A percentile compares a stretch with the other conserved stretches of the same genome.
phyloP scores from a whole-genome alignment of 2,329 filamentous ascomycete genomes.

The Ciborinia camelliae region DNA sequence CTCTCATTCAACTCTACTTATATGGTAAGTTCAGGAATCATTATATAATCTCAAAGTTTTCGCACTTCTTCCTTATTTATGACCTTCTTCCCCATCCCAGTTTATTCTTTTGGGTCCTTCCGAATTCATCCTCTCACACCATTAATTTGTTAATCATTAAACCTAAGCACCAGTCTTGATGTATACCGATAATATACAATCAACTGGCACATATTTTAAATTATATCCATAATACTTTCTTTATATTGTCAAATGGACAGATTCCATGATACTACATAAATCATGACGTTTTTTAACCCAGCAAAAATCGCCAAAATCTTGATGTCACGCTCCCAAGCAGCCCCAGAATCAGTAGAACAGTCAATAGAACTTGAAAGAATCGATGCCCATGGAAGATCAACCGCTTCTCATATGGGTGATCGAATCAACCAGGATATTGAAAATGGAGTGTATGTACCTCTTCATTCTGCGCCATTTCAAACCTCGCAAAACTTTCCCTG shows the following conservation, averaged over 20 bases:
- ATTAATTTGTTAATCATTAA: neutral
- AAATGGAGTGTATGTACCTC: neutral
- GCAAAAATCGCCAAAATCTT: neutral
- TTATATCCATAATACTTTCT: neutral
- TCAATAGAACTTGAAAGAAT: slow-evolving; percentile 2
- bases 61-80: neutral
- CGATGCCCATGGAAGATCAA: neutral
- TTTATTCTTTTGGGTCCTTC: neutral
- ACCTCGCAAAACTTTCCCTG: neutral
- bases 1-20: neutral
- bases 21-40: neutral
- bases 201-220: neutral
- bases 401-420: neutral
- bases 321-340: neutral
- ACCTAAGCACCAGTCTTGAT: neutral
- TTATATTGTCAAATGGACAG: neutral
- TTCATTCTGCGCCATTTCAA: neutral
- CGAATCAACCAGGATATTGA: slow-evolving; percentile 5
- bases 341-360: neutral
- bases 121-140: neutral
- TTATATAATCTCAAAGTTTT: neutral
- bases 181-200: neutral
- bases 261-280: neutral
- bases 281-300: neutral
- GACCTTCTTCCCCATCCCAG: neutral